A percentile compares a stretch with the other conserved stretches of the same genome.
phyloP scores from a whole-genome alignment of 257 asterid genomes.

The Salvia rosmarinus region DNA sequence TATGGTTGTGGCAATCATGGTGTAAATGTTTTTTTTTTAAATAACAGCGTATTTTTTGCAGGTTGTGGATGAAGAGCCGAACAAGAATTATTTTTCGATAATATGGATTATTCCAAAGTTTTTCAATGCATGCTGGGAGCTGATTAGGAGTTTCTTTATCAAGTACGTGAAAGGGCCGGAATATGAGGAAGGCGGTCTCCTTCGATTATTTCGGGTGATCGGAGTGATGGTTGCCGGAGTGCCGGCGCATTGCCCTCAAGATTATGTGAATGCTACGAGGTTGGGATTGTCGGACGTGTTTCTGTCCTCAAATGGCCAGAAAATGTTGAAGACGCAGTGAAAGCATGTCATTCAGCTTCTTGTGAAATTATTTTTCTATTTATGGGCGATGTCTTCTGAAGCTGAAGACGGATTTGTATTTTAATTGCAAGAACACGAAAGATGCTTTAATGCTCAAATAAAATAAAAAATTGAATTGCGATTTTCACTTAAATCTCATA shows the following conservation, averaged over 20 bases:
- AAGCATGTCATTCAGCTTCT: not conserved
- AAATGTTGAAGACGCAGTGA: slow-evolving; percentile 31
- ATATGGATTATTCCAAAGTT: slow-evolving; percentile 48
- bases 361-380: not conserved
- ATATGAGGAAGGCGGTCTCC: slow-evolving; percentile 43
- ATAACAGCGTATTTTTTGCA: slow-evolving; percentile 34
- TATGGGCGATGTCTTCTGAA: not conserved
- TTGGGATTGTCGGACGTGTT: slow-evolving; percentile 45
- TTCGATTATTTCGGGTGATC: slow-evolving; percentile 42
- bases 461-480: no score
- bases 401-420: no score
- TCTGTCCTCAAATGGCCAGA: slow-evolving; percentile 1
- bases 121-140: slow-evolving; percentile 53
- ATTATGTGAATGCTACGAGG: slow-evolving; percentile 53
- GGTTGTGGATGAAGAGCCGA: slow-evolving; percentile 57
- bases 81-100: slow-evolving; percentile 56
- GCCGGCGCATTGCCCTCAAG: slow-evolving; percentile 57
- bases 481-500: no score
- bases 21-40: no score
- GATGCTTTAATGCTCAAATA: no score
- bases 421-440: no score
- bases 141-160: slow-evolving; percentile 50
- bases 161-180: slow-evolving; percentile 36
- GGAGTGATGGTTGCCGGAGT: slow-evolving; percentile 50
- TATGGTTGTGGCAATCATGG: no score